Evolutionary conservation across 768 basidiomycete species (phyloP), one percentile per base, ranked within the genome.

Genomic region (Boletus barrowsii): DNA sequence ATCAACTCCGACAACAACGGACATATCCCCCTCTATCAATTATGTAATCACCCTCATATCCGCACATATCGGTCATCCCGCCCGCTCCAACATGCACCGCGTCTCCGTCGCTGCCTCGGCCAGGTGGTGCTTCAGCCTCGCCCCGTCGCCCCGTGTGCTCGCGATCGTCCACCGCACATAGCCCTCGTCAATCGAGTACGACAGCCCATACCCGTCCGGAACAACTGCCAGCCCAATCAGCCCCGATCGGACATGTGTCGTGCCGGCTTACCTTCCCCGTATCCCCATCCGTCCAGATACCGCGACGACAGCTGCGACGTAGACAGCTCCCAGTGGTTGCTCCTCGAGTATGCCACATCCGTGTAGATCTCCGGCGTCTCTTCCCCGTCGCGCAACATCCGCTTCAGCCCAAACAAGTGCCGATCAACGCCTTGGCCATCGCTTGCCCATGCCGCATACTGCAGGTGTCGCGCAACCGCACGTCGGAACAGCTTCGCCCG

Each of bases 361-460:
- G 66, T 78, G 75, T 91, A 95, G 3, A 97, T 75, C 57, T 72
- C 82, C 1, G 91, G 95, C 35, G 86, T 56, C 33, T 74, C 63
- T 71, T 98, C 95, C 29, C 84, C 90, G 10, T 83, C 81, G 49
- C 78, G 74, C 44, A 98, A 61, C 62, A 90, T 74, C 76, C 86
- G 88, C 76, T 90, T 95, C 62, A 99, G 74, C 9, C 95, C 97
- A 70, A 95, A 98, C 55, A 98, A 75, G 72, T 99, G 97, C 33
- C 96, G 79, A 71, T 98, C 96, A 20, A 99, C 93, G 42, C 95
- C 97, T 69, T 90, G 86, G 1, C 89, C 97, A 56, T 96, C 91
- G 2, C 93, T 90, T 1, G 96, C 95, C 89, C 93, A 95, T 3
- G 80, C 76, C 3, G 88, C 83, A 67, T 98, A 98, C 70, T 89